Percentiles rank a stretch among this genome's conserved stretches.
Conservation (phyloP, 2,329 filamentous ascomycete species). For the Microdochium bolleyi region DNA sequence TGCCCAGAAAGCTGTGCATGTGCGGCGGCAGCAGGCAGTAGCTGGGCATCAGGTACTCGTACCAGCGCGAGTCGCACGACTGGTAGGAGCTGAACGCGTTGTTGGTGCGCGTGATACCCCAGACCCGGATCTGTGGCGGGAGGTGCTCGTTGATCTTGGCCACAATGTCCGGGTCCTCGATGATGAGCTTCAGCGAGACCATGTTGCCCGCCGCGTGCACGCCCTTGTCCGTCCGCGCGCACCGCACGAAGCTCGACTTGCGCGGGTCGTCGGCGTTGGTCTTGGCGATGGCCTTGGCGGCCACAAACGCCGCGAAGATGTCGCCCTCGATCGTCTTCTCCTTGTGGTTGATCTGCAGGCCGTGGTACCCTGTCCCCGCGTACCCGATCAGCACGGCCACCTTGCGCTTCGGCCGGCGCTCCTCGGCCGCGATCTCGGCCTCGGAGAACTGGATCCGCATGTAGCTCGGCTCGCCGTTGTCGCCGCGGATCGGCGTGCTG, state of each 20-base stretch:
- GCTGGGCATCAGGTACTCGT: slow-evolving; percentile 93
- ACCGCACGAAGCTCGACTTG: slow-evolving; percentile 89
- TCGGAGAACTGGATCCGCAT: slow-evolving; percentile 50
- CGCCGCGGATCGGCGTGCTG: slow-evolving; percentile 4
- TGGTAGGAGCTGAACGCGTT: slow-evolving; percentile 94
- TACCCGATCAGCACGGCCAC: slow-evolving; percentile 95
- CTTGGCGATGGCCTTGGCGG: slow-evolving; percentile 89
- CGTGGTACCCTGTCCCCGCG: slow-evolving; percentile 91
- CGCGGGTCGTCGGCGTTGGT: slow-evolving; percentile 95
- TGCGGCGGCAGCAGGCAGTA: slow-evolving; percentile 91
- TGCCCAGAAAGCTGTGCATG: slow-evolving; percentile 76
- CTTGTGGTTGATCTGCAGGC: slow-evolving; percentile 80
- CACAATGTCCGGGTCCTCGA: slow-evolving; percentile 82
- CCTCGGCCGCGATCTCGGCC: slow-evolving; percentile 83
- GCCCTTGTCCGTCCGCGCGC: slow-evolving; percentile 93
- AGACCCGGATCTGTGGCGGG: slow-evolving; percentile 83
- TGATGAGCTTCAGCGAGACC: slow-evolving; percentile 89
- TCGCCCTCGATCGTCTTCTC: slow-evolving; percentile 96
- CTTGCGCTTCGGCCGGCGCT: slow-evolving; percentile 86
- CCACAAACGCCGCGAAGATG: slow-evolving; percentile 84
- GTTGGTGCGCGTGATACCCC: slow-evolving; percentile 85
- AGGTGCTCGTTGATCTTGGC: slow-evolving; percentile 84
- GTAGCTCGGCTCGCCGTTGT: slow-evolving; percentile 37
- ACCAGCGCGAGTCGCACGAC: slow-evolving; percentile 89
- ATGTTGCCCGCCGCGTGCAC: slow-evolving; percentile 95